Evolutionary conservation across 208 protist species (phyloP).

Genomic region (Leishmania arabica): DNA sequence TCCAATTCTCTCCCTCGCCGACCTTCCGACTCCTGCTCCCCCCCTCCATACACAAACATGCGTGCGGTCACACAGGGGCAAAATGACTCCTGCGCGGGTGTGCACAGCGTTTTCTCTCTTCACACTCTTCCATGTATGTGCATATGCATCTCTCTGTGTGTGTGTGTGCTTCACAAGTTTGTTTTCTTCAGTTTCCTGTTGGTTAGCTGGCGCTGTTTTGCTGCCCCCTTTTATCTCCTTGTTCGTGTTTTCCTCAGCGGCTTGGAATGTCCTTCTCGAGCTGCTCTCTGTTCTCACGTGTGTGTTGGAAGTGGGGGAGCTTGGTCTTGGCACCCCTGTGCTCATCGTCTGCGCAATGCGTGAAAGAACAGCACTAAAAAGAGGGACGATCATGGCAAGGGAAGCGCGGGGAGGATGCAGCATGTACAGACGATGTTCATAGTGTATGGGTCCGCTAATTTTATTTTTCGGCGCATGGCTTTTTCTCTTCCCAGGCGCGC

Average conservation of each 20-base stretch:
- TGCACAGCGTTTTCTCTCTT: background rate
- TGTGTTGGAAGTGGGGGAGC: background rate
- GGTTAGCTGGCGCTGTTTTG: no score
- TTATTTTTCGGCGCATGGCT: background rate
- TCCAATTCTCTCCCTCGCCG: background rate
- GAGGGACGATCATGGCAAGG: background rate
- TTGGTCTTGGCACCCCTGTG: background rate
- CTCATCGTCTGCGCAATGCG: background rate
- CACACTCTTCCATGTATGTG: background rate
- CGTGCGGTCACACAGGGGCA: background rate
- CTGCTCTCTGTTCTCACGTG: background rate
- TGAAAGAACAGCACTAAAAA: background rate
- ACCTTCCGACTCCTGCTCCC: background rate
- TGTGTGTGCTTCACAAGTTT: constrained; percentile 2
- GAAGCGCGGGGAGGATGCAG: background rate
- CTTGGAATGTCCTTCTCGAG: background rate
- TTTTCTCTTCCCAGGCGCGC: background rate
- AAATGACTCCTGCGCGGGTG: background rate
- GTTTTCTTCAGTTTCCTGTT: background rate
- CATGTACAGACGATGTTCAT: constrained; percentile 12
- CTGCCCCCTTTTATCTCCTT: background rate
- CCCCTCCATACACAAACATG: background rate
- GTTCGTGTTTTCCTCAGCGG: background rate
- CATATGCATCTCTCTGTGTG: background rate
- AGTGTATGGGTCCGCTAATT: background rate